phyloP scores from a whole-genome alignment of 352 stramenopile species.

The Plasmopara viticola region DNA sequence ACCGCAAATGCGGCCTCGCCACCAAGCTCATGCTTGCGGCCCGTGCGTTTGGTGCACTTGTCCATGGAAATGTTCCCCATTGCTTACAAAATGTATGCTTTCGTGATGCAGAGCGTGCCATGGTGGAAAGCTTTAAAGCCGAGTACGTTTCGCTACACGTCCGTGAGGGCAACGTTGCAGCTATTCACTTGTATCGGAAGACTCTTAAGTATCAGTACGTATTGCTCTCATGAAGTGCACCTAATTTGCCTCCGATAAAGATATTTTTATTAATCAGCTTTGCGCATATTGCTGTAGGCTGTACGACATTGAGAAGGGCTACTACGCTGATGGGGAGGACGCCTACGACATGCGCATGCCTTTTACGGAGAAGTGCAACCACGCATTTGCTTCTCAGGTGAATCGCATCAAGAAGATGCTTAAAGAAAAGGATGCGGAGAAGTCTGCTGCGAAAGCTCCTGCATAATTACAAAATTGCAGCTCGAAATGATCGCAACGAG shows the following conservation, averaged over 20 bases:
- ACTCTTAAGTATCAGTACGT: slow-evolving; percentile 96
- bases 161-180: slow-evolving; percentile 95
- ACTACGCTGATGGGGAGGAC: slow-evolving; percentile 99
- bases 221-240: background rate
- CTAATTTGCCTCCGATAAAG: too few relatives aligned
- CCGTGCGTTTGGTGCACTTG: slow-evolving; percentile 37
- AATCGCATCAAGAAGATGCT: slow-evolving; percentile 80
- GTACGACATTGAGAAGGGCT: slow-evolving; percentile 98
- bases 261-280: slow-evolving; percentile 1
- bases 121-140: slow-evolving; percentile 97
- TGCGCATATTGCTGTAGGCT: slow-evolving; percentile 50
- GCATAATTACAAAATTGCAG: background rate
- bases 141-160: slow-evolving; percentile 99
- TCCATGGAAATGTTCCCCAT: background rate
- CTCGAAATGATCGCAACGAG: slow-evolving; percentile 1
- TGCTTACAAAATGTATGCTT: slow-evolving; percentile 2
- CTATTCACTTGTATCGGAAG: slow-evolving; percentile 97
- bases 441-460: slow-evolving; percentile 14
- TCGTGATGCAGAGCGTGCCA: slow-evolving; percentile 73
- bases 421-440: slow-evolving; percentile 52
- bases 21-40: slow-evolving; percentile 97
- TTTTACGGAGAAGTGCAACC: slow-evolving; percentile 88
- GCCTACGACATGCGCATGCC: slow-evolving; percentile 97
- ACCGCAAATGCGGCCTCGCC: slow-evolving; percentile 96
- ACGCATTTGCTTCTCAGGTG: slow-evolving; percentile 79